Base-by-base conservation (phyloP, 2,329 filamentous ascomycete genomes). In the Fusarium brevicatenulatum region DNA sequence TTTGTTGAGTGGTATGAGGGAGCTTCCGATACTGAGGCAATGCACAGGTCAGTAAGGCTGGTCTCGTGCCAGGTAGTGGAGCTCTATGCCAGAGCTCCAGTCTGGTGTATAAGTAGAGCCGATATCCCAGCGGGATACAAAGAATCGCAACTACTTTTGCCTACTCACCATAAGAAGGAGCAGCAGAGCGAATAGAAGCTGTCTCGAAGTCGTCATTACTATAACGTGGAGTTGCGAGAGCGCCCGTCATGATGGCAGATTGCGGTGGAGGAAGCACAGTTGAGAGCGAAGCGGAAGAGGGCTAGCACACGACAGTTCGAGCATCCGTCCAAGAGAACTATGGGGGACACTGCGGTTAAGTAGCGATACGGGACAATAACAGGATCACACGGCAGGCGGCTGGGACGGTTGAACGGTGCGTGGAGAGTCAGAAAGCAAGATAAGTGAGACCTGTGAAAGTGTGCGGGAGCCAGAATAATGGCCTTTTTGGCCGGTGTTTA, bases 121-220 rank as follows among this genome's bases (percentile, higher is more conserved):
- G 54, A 19, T 43, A 60, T 49, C 40, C 39, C 34, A 39, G 46
- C 44, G 39, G 36, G 55, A 44, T 42, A 46, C 63, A 47, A 50
- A 57, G 54, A 46, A 59, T 61, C 36, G n/a, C 39, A 47, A 46
- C 40, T 50, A 44, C 34, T 42, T 53, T 44, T 53, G 30, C 42
- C 28, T 42, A 83, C 87, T 85, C 75, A 90, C 88, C 84, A 79
- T 92, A 92, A 15, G 91, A 92, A 44, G 91, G 91, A n/a, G 91
- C 90, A 12, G 87, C 87, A 23, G 91, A 92, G 74, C 85, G 89
- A 69, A 93, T 88, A 15, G 91, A 93, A 11, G 88, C 86, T 28
- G 91, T 91, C 76, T 93, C 91, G 66, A 91, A 89, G 78, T 92
- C 91, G 67, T 89, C 87, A 10, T 82, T 76, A 72, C 78, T 81